A percentile compares a stretch with the other conserved stretches of the same genome.
Evolutionary conservation across 768 basidiomycete genomes (phyloP).

Genomic region (Sarcodon aspratus): DNA sequence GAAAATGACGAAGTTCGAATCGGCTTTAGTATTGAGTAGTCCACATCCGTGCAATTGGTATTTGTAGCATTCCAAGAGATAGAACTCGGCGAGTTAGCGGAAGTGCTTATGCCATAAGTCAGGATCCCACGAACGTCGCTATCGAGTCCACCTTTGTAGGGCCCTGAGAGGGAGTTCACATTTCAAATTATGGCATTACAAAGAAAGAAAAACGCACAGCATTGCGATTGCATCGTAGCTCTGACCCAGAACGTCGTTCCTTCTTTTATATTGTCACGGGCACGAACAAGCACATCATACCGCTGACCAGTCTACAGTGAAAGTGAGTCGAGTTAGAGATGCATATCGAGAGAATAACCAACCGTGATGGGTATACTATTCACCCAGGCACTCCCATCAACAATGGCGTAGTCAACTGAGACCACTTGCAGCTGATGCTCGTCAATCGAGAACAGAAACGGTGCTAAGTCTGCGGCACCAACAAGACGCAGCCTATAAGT

Average conservation of each 20-base stretch:
- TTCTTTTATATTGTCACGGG: background rate
- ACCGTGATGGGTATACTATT: background rate
- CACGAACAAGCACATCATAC: background rate
- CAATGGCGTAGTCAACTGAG: background rate
- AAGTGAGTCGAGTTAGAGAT: background rate
- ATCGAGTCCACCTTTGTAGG: background rate
- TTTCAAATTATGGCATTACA: no score
- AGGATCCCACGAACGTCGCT: background rate
- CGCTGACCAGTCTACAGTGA: background rate
- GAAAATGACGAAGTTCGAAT: no score
- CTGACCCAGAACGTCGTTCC: background rate
- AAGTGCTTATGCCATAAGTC: background rate
- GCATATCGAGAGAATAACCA: background rate
- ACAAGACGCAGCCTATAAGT: background rate
- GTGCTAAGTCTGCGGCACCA: background rate
- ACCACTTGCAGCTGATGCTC: background rate
- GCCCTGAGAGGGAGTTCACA: no score
- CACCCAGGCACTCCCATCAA: background rate
- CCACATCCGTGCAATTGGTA: background rate
- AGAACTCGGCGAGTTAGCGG: background rate
- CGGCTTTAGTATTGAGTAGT: background rate
- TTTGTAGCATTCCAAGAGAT: background rate
- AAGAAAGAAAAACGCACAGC: background rate
- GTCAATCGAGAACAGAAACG: background rate
- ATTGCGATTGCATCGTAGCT: background rate